Percentiles rank a stretch among this genome's conserved stretches.
phyloP scores from a whole-genome alignment of 768 basidiomycete species.

The Xerocomus spinulosus region DNA sequence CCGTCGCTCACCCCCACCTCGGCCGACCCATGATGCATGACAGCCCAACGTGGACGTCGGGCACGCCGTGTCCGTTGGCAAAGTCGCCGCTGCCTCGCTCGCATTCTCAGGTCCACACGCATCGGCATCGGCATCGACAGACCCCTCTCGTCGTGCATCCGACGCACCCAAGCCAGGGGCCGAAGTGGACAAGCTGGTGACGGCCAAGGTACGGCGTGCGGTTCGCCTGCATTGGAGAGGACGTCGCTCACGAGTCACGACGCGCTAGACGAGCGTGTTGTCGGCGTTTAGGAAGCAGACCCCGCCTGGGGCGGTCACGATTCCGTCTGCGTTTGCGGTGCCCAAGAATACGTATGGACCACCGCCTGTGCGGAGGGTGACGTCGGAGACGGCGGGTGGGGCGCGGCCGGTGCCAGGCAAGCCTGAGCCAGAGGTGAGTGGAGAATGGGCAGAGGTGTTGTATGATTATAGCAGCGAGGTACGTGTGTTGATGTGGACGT shows the following conservation, averaged over 20 bases:
- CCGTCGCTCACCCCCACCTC: neutral
- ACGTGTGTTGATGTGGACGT: constrained; percentile 4
- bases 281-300: constrained; percentile 17
- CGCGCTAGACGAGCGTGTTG: constrained; percentile 24
- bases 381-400: constrained; percentile 15
- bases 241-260: too few species aligned
- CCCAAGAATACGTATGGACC: constrained; percentile 47
- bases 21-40: too few species aligned
- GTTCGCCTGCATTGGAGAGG: too few species aligned
- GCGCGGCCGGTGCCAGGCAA: neutral
- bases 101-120: constrained; percentile 34
- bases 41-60: constrained; percentile 36
- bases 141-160: constrained; percentile 21
- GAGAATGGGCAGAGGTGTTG: constrained; percentile 75
- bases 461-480: constrained; percentile 73
- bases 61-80: constrained; percentile 38
- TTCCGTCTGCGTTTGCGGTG: constrained; percentile 35
- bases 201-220: constrained; percentile 31
- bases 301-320: constrained; percentile 40
- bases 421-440: constrained; percentile 35
- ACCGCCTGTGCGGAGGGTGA: constrained; percentile 45
- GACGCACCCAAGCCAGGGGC: too few species aligned
- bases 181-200: constrained; percentile 26
- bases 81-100: constrained; percentile 54
- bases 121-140: neutral